phyloP scores from a whole-genome alignment of 2,329 filamentous ascomycete species.

The Domatiomyces catenatus region DNA sequence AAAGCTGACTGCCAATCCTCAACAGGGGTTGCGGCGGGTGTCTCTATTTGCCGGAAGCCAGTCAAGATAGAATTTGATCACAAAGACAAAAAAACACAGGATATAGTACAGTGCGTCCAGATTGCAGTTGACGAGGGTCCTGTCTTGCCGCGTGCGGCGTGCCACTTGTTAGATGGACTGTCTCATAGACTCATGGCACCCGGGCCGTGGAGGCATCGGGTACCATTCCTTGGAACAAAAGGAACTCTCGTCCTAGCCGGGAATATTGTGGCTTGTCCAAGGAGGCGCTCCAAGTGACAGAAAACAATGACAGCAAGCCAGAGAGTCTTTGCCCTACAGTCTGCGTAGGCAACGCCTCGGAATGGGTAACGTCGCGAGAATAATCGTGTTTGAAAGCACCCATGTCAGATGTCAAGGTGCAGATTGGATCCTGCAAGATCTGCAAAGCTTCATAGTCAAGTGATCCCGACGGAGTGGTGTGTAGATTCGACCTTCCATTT shows the following conservation, averaged over 20 bases:
- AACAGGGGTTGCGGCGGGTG: not conserved
- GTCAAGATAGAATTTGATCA: slow-evolving; percentile 40
- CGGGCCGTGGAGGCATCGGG: too few species aligned
- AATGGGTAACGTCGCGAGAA: slow-evolving; percentile 29
- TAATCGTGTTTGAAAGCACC: slow-evolving; percentile 77
- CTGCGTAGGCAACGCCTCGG: slow-evolving; percentile 48
- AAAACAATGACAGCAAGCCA: too few species aligned
- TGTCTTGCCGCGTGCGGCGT: too few species aligned
- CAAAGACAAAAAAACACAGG: slow-evolving; percentile 58
- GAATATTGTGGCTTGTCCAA: too few species aligned
- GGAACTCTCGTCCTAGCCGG: too few species aligned
- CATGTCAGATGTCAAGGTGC: slow-evolving; percentile 34
- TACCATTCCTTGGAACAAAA: too few species aligned
- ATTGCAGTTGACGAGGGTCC: slow-evolving; percentile 50
- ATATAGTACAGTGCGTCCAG: slow-evolving; percentile 60
- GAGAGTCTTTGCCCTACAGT: slow-evolving; percentile 48
- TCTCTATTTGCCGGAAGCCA: not conserved
- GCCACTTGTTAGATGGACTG: slow-evolving; percentile 40
- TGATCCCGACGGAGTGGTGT: slow-evolving; percentile 8
- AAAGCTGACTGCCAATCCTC: slow-evolving; percentile 74
- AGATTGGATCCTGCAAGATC: slow-evolving; percentile 72
- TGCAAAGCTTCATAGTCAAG: slow-evolving; percentile 54
- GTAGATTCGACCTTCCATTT: not conserved
- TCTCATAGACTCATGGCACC: slow-evolving; percentile 64
- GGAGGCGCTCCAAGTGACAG: too few species aligned